Evolutionary conservation across 129 eudicot genomes (phyloP), one percentile per base, ranked within the genome.

Genomic region (Gnaphalium uliginosum): DNA sequence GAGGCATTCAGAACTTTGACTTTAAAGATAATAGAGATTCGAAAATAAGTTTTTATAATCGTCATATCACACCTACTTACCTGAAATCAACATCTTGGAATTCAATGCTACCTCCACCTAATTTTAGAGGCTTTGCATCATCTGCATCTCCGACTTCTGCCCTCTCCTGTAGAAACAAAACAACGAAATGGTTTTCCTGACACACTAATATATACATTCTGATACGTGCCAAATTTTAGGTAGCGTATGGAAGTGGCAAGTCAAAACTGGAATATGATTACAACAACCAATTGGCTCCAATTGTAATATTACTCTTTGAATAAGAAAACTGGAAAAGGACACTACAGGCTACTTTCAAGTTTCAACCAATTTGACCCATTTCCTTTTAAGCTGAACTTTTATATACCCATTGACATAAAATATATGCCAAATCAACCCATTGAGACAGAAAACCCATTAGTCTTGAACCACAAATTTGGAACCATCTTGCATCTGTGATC

Each of bases 71-170:
- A 39, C 22, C 26, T 30, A 11, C 15, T 25, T 32, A 94, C 99
- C 99, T 91, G 92, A 94, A 94, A 72, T 87, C 89, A 67, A 94
- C 97, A 73, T 87, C 74, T 63, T 91, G 84, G 71, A 94, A 91
- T 79, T 89, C 83, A 69, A 94, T 87, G 80, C 90, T 72, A 37
- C 99, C 99, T 66, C 99, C 96, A 63, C 79, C 82, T 23, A 94
- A 72, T 71, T 82, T 81, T 83, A 94, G 76, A 79, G 96, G 90
- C 82, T 89, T 87, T 27, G 97, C 96, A 69, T 78, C 86, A 75
- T 73, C 87, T 17, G 82, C 83, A 73, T 94, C 94, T 77, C 81
- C 82, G 57, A 94, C 82, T 51, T 87, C 96, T 65, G 96, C 81
- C 76, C 81, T 91, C 69, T 89, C 99, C 99, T 94, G 87, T 74